These are phyloP conservation scores for Decorospora gaudefroyi DNA, from an alignment of 2,329 filamentous ascomycete species.

Conservation along the genomic window DNA sequence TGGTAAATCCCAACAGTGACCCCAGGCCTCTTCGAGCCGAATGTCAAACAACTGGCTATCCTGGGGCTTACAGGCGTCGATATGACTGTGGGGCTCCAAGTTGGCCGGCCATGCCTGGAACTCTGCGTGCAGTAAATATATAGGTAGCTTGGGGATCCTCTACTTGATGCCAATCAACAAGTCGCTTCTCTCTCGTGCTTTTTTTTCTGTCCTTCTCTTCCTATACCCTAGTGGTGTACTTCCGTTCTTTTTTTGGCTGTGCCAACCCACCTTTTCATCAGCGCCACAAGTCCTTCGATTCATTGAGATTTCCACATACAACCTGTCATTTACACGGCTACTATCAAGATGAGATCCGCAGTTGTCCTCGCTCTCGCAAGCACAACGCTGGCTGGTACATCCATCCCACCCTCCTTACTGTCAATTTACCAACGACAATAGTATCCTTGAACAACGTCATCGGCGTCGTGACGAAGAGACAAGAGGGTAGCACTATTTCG, in stretches of 20 bases:
- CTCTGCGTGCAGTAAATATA: slow-evolving; percentile 12
- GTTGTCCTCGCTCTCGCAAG: slow-evolving; percentile 31
- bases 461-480: slow-evolving; percentile 10
- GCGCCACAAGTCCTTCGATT: not conserved
- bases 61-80: slow-evolving; percentile 4
- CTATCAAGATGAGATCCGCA: slow-evolving; percentile 28
- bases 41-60: slow-evolving; percentile 18
- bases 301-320: not conserved
- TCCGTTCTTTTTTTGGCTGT: slow-evolving; percentile 22
- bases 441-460: slow-evolving; percentile 18
- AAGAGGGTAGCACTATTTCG: slow-evolving; percentile 5
- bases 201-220: slow-evolving; percentile 12
- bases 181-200: slow-evolving; percentile 14
- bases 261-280: slow-evolving; percentile 13
- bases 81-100: slow-evolving; percentile 5
- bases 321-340: not conserved
- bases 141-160: slow-evolving; percentile 8
- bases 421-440: slow-evolving; percentile 7
- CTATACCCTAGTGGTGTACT: slow-evolving; percentile 17
- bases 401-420: not conserved
- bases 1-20: slow-evolving; percentile 14
- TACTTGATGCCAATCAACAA: slow-evolving; percentile 9
- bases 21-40: slow-evolving; percentile 7
- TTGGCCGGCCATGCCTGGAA: slow-evolving; percentile 12
- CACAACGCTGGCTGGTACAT: slow-evolving; percentile 27